Evolutionary conservation across 768 basidiomycete species (phyloP).

Genomic region (Fomitopsis serialis): DNA sequence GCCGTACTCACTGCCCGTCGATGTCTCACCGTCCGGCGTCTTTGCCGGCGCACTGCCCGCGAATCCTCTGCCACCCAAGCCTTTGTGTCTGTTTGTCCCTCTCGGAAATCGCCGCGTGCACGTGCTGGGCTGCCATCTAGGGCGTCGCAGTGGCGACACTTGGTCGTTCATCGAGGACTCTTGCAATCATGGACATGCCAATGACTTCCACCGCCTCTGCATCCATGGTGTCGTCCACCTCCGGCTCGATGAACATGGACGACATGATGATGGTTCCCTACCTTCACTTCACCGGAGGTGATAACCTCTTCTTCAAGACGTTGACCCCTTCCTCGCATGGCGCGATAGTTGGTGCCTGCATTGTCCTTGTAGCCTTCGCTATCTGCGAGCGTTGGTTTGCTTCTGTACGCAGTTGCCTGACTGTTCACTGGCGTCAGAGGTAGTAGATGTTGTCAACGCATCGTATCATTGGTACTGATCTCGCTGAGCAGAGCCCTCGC

Average conservation of each 20-base stretch:
- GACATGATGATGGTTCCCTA: conserved; percentile 52
- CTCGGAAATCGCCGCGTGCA: not conserved
- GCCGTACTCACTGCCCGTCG: too few species aligned
- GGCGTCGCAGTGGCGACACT: too few species aligned
- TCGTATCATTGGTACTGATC: not conserved
- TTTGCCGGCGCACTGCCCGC: too few species aligned
- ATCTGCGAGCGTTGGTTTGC: conserved; percentile 67
- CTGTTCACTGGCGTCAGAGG: conserved; percentile 57
- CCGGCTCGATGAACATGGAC: conserved; percentile 12
- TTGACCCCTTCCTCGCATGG: conserved; percentile 67
- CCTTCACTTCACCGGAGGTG: conserved; percentile 63
- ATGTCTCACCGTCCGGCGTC: too few species aligned
- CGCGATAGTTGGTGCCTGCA: conserved; percentile 69
- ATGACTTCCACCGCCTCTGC: too few species aligned
- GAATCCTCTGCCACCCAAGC: not conserved
- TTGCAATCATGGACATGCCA: not conserved
- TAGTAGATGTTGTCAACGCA: conserved; percentile 21
- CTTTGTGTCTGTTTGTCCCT: not conserved
- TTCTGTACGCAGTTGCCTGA: conserved; percentile 47
- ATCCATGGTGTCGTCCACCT: not conserved
- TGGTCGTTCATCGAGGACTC: too few species aligned
- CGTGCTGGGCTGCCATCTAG: not conserved
- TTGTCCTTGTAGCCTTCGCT: conserved; percentile 63
- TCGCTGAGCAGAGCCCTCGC: not conserved
- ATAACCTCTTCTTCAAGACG: conserved; percentile 59